Evolutionary conservation across 2,329 filamentous ascomycete species (phyloP).

Genomic region (Dendryphion nanum): DNA sequence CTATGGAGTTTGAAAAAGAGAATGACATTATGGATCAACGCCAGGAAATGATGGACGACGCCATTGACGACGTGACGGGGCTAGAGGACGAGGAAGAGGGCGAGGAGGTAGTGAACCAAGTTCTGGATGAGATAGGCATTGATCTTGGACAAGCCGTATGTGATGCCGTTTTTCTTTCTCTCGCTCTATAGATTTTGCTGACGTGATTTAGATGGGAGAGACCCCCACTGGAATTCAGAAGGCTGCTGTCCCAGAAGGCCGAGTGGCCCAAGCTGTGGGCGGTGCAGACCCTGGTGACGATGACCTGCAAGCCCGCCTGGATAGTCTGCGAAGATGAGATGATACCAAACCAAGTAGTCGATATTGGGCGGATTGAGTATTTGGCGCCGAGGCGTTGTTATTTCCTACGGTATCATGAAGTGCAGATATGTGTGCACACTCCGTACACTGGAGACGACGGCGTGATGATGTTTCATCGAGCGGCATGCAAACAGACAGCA

Average conservation of each 20-base stretch:
- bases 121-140: constrained; percentile 94
- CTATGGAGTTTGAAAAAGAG: constrained; percentile 98
- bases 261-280: constrained; percentile 83
- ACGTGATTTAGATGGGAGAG: constrained; percentile 71
- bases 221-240: constrained; percentile 82
- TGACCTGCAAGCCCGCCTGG: constrained; percentile 88
- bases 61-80: constrained; percentile 94
- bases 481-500: no score
- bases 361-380: no score
- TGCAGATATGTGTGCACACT: no score
- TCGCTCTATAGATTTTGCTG: constrained; percentile 5
- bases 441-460: no score
- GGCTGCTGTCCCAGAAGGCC: constrained; percentile 68
- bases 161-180: neutral
- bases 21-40: constrained; percentile 99
- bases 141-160: constrained; percentile 86
- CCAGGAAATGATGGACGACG: constrained; percentile 99
- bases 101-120: constrained; percentile 94
- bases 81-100: constrained; percentile 89
- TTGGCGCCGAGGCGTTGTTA: no score
- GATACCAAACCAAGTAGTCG: no score
- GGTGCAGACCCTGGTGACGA: constrained; percentile 70
- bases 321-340: constrained; percentile 72
- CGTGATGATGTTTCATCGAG: no score
- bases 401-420: no score